These are phyloP conservation scores for Moricandia moricandioides DNA, from an alignment of 345 rosid genomes.

Conservation along the genomic window DNA sequence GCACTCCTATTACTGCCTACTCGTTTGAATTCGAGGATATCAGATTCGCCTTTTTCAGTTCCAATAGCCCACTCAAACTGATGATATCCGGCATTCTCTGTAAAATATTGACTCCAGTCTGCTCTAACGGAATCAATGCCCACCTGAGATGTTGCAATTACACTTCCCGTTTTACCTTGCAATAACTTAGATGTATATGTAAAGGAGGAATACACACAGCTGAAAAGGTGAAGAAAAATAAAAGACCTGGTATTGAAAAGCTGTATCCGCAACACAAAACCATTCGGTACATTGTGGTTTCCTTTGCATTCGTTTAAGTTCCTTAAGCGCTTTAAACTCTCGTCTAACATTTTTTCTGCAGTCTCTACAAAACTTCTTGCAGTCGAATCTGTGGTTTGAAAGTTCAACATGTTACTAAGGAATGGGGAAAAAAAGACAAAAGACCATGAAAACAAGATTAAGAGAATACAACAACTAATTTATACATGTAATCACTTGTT, in stretches of 20 bases:
- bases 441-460: constrained; percentile 8
- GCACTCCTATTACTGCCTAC: constrained; percentile 71
- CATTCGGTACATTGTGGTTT: constrained; percentile 85
- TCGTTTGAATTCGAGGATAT: constrained; percentile 77
- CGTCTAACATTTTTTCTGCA: constrained; percentile 91
- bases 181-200: too few relatives aligned
- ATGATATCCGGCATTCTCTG: constrained; percentile 74
- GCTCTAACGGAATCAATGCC: constrained; percentile 67
- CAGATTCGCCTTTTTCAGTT: constrained; percentile 83
- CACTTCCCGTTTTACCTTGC: constrained; percentile 2
- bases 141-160: constrained; percentile 55
- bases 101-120: constrained; percentile 79
- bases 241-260: constrained; percentile 78
- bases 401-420: constrained; percentile 11
- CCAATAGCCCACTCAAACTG: constrained; percentile 98
- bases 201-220: constrained; percentile 3
- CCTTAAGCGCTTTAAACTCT: constrained; percentile 94
- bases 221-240: constrained; percentile 18
- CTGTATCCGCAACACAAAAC: constrained; percentile 89
- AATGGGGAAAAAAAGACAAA: background rate
- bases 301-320: constrained; percentile 80
- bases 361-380: constrained; percentile 97
- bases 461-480: background rate
- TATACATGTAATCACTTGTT: constrained; percentile 7
- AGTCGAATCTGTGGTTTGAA: constrained; percentile 68